Evolutionary conservation across 192 early-diverging fungal genomes (phyloP).

Genomic region (Coemansia javaensis): DNA sequence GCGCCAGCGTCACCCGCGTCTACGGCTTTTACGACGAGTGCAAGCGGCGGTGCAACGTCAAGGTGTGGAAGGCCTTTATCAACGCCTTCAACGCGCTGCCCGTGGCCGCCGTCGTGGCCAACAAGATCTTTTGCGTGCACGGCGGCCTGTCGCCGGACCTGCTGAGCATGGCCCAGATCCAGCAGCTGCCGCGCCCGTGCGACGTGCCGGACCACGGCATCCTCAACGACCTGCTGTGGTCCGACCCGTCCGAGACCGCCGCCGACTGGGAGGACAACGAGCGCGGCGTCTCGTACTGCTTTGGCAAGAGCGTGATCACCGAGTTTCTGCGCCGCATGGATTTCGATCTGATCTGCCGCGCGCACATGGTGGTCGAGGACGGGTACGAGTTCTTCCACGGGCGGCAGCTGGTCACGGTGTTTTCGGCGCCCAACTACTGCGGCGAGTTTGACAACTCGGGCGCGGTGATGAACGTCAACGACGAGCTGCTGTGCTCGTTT

Average conservation of each 20-base stretch:
- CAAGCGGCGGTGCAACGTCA: constrained; percentile 78
- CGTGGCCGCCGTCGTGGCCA: constrained; percentile 84
- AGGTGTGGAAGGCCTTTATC: constrained; percentile 89
- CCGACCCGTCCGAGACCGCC: constrained; percentile 78
- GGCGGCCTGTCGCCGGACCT: constrained; percentile 82
- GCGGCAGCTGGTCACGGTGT: constrained; percentile 85
- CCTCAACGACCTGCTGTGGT: constrained; percentile 90
- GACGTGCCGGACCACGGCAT: constrained; percentile 92
- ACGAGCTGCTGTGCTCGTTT: constrained; percentile 87
- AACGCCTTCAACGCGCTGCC: constrained; percentile 94
- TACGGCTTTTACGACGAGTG: constrained; percentile 99
- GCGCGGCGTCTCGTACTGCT: constrained; percentile 92
- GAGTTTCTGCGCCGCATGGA: constrained; percentile 82
- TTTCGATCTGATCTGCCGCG: constrained; percentile 87
- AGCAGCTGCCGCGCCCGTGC: constrained; percentile 68
- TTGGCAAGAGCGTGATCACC: constrained; percentile 77
- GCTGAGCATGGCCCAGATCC: constrained; percentile 82
- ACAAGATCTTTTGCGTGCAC: constrained; percentile 94
- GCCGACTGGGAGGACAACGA: constrained; percentile 89
- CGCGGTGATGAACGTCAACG: constrained; percentile 89
- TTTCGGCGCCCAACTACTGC: constrained; percentile 96
- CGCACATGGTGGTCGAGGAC: constrained; percentile 96
- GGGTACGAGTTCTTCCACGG: constrained; percentile 97
- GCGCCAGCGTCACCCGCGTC: constrained; percentile 86
- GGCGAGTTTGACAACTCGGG: constrained; percentile 92